Evolutionary conservation across 2,329 filamentous ascomycete genomes (phyloP), one percentile per base, ranked within the genome.

Genomic region (Botrytis porri): DNA sequence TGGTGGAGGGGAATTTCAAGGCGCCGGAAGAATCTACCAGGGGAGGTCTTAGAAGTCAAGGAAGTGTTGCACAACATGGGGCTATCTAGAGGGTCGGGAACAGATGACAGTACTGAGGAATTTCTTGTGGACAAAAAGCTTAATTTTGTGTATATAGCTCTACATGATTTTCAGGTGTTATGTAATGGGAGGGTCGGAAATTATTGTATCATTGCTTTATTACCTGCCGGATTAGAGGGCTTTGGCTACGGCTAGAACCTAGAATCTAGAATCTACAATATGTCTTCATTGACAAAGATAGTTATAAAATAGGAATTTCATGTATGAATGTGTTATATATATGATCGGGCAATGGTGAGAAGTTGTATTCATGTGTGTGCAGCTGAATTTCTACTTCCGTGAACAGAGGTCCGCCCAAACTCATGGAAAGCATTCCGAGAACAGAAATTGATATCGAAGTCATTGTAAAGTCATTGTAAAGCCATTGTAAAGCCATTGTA

Each of bases 1-100:
- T 43, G 29, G 75, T 77, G 4, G 75, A 76, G 62, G 54, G 60
- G 1, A 75, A 76, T 37, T 75, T 61, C 12, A 65, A 43, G 18
- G 74, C 69, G 29, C 70, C 67, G 18, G 67, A 63, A 22, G 64
- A 54, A 67, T n/a, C 64, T 32, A 69, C 65, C 1, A 69, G 65
- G 5, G 35, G 35, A 2, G 48, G 65, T 18, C 65, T 69, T 16
- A 32, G 65, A 57, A 57, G 37, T 32, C 65, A 67, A 25, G 45
- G 45, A 25, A 41, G 32, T 4, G 3, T 51, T 6, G 25, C 63
- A 25, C 41, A 12, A 12, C 14, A 20, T n/a, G 29, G 22, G 14
- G 14, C 25, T 51, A 7, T n/a, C 25, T 63, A 63, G 16, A 62
- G 25, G 4, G 22, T 37, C 18, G 41, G 22, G 25, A 25, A 25